Evolutionary conservation across 805 yeast genomes (phyloP).

Genomic region (Starmerella sp.): DNA sequence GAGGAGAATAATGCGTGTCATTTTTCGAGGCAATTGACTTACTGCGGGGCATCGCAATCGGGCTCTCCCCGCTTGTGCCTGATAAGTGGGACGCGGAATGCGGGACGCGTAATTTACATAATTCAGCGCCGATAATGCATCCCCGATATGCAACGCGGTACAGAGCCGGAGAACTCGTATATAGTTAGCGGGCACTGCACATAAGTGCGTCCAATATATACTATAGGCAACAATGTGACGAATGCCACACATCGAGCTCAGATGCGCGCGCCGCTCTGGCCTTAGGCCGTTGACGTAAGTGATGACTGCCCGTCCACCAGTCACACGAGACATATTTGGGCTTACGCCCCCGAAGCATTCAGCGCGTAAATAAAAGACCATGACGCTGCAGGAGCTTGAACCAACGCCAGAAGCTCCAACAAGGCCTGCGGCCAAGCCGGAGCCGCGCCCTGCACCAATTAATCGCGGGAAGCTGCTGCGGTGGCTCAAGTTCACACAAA

Average conservation of each 20-base stretch:
- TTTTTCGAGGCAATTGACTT: no score
- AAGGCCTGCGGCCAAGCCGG: not conserved
- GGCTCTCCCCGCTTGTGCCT: no score
- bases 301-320: not conserved
- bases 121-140: no score
- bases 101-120: no score
- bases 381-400: not conserved
- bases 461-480: not conserved
- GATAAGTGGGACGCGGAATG: no score
- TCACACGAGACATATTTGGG: not conserved
- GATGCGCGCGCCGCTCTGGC: not conserved
- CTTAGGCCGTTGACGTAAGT: not conserved
- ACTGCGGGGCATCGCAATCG: no score
- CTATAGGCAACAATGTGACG: no score
- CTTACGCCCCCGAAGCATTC: not conserved
- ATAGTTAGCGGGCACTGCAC: no score
- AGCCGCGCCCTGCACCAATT: not conserved
- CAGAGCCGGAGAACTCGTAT: no score
- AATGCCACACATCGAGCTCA: not conserved
- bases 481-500: constrained; percentile 33
- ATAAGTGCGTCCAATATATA: no score
- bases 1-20: no score
- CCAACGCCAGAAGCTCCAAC: constrained; percentile 8
- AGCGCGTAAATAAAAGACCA: not conserved
- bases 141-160: no score